Evolutionary conservation across 208 protist species (phyloP).

Genomic region (Trichomonas gallinae): DNA sequence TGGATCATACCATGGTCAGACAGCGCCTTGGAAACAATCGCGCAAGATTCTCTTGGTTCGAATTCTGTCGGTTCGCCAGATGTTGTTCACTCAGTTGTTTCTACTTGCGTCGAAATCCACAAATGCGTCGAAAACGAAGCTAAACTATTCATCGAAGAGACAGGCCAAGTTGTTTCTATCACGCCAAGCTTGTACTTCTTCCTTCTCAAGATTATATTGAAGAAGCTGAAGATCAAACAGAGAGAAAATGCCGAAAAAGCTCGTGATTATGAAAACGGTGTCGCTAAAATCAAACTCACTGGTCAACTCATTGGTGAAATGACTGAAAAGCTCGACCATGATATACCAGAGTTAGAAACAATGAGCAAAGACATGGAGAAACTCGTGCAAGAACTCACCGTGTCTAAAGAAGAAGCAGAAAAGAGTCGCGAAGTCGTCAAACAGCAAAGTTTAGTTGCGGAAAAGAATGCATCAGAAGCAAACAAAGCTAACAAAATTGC

Average conservation of each 20-base stretch:
- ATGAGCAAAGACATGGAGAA: background rate
- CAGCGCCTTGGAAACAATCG: conserved; percentile 81
- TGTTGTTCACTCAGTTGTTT: conserved; percentile 48
- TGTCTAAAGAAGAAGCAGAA: background rate
- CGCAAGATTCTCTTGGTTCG: conserved; percentile 32
- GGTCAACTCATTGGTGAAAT: background rate
- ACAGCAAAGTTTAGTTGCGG: background rate
- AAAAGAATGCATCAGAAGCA: background rate
- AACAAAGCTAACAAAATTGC: background rate
- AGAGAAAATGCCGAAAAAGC: conserved; percentile 37
- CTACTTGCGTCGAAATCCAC: conserved; percentile 40
- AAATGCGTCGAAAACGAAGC: conserved; percentile 70
- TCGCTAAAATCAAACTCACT: background rate
- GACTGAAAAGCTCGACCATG: background rate
- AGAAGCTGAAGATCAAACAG: conserved; percentile 70
- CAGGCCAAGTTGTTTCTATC: conserved; percentile 85
- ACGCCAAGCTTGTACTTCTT: conserved; percentile 95
- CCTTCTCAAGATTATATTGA: conserved; percentile 88
- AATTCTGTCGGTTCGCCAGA: conserved; percentile 54
- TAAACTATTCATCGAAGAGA: conserved; percentile 69
- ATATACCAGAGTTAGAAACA: background rate
- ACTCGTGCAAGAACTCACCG: background rate
- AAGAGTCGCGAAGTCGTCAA: background rate
- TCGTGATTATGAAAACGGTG: background rate
- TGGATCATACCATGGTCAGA: conserved; percentile 69